A percentile compares a stretch with the other conserved stretches of the same genome.
These are phyloP conservation scores for Castanea crenata DNA, from an alignment of 306 rosid species.

Conservation along the genomic window DNA sequence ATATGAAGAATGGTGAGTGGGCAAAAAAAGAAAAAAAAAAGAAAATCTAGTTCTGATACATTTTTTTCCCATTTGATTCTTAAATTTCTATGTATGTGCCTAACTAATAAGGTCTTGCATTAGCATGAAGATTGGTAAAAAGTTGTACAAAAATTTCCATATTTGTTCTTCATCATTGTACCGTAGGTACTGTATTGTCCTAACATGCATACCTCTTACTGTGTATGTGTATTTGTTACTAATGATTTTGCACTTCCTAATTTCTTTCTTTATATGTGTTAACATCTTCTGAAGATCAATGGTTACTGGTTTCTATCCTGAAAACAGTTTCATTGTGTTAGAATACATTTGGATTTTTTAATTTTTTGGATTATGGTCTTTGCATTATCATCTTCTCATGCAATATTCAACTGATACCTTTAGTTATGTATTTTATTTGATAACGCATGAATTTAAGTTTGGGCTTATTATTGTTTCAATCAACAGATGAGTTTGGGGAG, in stretches of 20 bases:
- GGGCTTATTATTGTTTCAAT: background rate
- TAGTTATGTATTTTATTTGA: no score
- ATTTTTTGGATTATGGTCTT: background rate
- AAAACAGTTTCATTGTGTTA: background rate
- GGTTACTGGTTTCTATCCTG: background rate
- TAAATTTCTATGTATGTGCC: no score
- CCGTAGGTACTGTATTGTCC: no score
- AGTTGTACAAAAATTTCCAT: no score
- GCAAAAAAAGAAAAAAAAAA: no score
- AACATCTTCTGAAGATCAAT: background rate
- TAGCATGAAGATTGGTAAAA: no score
- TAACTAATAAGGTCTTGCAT: no score
- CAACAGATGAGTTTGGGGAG: background rate
- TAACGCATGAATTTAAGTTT: no score
- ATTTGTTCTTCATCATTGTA: no score
- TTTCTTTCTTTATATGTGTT: background rate
- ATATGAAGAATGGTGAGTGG: no score
- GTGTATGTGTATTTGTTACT: background rate
- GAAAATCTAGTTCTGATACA: no score
- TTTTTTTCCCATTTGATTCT: no score
- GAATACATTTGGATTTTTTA: background rate
- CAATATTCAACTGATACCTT: background rate
- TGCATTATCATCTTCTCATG: background rate
- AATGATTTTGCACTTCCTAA: background rate
- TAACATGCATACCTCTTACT: background rate